Conservation (phyloP, 108 stramenopile species). For the Stephanodiscus triporus region DNA sequence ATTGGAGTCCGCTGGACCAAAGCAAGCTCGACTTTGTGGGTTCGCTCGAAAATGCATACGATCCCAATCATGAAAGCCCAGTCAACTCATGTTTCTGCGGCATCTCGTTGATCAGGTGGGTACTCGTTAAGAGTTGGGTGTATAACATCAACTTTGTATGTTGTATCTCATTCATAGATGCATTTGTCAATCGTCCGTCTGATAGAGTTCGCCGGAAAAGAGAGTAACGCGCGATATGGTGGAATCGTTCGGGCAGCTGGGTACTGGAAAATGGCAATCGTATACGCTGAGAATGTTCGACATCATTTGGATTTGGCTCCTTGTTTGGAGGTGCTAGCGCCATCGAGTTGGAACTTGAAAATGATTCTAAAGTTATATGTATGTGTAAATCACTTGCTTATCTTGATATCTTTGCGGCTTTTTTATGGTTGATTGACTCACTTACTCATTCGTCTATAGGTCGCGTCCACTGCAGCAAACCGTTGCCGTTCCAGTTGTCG, state of each 20-base stretch:
- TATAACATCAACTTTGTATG: neutral
- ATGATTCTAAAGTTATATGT: constrained; percentile 18
- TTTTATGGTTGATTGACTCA: neutral
- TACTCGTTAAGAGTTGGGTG: too few species aligned
- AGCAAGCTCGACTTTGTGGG: constrained; percentile 23
- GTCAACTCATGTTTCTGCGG: constrained; percentile 9
- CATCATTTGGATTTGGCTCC: constrained; percentile 33
- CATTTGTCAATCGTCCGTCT: neutral
- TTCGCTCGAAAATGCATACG: constrained; percentile 15
- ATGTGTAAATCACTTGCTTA: neutral
- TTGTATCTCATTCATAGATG: neutral
- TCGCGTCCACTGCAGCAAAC: constrained; percentile 6
- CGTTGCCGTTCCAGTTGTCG: constrained; percentile 1
- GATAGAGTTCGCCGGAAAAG: constrained; percentile 14
- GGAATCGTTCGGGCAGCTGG: constrained; percentile 17
- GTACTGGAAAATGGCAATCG: constrained; percentile 19
- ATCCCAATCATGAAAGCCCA: constrained; percentile 20
- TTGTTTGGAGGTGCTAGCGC: constrained; percentile 5
- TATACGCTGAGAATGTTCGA: constrained; percentile 17
- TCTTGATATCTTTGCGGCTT: neutral
- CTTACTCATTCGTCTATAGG: constrained; percentile 5
- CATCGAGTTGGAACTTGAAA: constrained; percentile 15
- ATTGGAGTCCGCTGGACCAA: constrained; percentile 10
- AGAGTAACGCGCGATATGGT: constrained; percentile 12
- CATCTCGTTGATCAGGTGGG: constrained; percentile 13